Percentiles rank a stretch among this genome's conserved stretches.
Evolutionary conservation across 2,329 filamentous ascomycete genomes (phyloP).

Genomic region (Trichoderma atroviride): DNA sequence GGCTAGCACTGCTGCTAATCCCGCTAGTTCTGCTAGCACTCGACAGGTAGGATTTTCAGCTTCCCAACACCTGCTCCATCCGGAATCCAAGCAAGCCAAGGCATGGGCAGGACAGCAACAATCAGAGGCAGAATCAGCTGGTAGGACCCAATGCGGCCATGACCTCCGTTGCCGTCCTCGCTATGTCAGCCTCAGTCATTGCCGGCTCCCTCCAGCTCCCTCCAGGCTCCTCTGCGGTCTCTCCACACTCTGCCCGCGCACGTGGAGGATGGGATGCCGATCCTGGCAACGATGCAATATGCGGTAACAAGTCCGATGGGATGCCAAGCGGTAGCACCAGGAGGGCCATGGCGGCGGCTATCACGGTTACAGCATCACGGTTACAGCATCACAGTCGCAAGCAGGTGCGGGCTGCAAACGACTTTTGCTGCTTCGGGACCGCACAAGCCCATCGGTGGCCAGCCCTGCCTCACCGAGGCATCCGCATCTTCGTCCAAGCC

Average conservation of each 20-base stretch:
- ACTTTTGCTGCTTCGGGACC: background rate
- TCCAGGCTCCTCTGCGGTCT: background rate
- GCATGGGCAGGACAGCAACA: background rate
- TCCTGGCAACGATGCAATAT: background rate
- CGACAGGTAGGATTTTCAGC: background rate
- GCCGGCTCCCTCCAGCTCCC: slow-evolving; percentile 6
- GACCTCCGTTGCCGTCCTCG: background rate
- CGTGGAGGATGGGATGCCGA: slow-evolving; percentile 12
- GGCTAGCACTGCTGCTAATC: background rate
- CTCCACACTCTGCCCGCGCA: slow-evolving; percentile 4
- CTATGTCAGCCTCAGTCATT: background rate
- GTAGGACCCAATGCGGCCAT: slow-evolving; percentile 1
- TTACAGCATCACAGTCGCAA: background rate
- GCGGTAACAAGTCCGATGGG: background rate
- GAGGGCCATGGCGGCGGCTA: background rate
- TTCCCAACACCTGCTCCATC: slow-evolving; percentile 12
- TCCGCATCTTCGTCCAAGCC: background rate
- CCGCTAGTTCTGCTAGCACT: background rate
- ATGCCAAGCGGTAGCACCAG: background rate
- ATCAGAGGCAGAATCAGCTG: slow-evolving; percentile 8
- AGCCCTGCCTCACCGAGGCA: slow-evolving; percentile 18
- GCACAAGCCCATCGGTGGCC: slow-evolving; percentile 16
- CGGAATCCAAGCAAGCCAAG: background rate
- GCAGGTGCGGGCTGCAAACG: background rate
- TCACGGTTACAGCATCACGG: slow-evolving; percentile 11